These are phyloP conservation scores for Ustilago xerochloae DNA, from an alignment of 1,284 basidiomycete genomes.

Conservation along the genomic window DNA sequence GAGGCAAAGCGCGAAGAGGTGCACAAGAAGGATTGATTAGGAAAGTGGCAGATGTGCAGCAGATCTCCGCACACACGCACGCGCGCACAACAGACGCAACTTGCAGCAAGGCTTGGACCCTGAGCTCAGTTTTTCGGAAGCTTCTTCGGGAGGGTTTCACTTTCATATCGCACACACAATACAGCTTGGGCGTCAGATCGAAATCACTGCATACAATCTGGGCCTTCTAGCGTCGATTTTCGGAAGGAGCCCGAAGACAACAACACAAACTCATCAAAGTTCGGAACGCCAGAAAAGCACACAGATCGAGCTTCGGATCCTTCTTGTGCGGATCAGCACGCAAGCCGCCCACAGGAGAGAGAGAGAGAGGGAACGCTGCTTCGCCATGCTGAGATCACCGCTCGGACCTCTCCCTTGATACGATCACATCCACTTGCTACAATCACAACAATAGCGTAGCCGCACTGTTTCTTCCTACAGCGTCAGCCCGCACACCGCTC, in stretches of 20 bases:
- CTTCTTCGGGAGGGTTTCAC: neutral
- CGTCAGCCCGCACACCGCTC: no score
- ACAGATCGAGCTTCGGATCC: no score
- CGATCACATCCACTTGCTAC: slow-evolving; percentile 20
- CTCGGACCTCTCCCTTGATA: slow-evolving; percentile 11
- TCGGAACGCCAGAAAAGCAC: no score
- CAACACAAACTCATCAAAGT: no score
- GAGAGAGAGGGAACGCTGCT: no score
- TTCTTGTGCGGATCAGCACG: no score
- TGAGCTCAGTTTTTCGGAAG: slow-evolving; percentile 2
- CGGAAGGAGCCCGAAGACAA: no score
- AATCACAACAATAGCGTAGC: slow-evolving; percentile 13
- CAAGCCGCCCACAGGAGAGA: no score
- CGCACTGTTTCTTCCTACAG: neutral
- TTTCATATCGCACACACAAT: neutral
- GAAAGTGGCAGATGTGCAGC: neutral
- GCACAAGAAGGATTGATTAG: neutral
- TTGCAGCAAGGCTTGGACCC: slow-evolving; percentile 2
- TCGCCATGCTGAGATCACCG: no score
- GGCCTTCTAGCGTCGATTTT: no score
- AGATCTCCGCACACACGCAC: neutral
- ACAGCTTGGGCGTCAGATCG: no score
- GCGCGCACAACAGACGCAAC: neutral
- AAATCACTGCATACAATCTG: neutral
- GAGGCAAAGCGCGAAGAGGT: neutral